Percentiles rank a stretch among this genome's conserved stretches.
Conservation (phyloP, 2,329 filamentous ascomycete species). For the Orbilia ellipsospora region DNA sequence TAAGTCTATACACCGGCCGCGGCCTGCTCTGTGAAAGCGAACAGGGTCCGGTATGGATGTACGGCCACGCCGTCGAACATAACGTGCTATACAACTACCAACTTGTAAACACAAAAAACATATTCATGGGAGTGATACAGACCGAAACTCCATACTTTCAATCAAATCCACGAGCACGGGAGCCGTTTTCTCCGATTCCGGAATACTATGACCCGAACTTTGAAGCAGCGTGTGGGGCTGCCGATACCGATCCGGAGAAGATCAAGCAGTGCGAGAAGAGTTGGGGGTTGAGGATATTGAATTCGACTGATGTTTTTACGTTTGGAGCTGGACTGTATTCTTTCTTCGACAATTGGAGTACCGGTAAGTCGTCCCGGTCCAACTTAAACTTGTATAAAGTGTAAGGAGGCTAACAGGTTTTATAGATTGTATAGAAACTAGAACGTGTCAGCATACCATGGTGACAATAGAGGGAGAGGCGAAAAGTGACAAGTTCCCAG, state of each 20-base stretch:
- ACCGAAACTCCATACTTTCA: constrained; percentile 80
- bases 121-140: constrained; percentile 86
- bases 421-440: constrained; percentile 55
- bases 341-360: constrained; percentile 60
- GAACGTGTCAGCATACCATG: constrained; percentile 54
- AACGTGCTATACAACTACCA: constrained; percentile 80
- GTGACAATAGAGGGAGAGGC: constrained; percentile 42
- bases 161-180: constrained; percentile 63
- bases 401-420: constrained; percentile 2
- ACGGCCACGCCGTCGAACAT: constrained; percentile 68
- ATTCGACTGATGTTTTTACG: constrained; percentile 59
- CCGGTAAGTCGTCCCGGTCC: constrained; percentile 22
- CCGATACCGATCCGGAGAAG: constrained; percentile 16
- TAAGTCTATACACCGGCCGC: constrained; percentile 66
- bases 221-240: constrained; percentile 14
- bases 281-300: constrained; percentile 59
- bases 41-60: constrained; percentile 67
- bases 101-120: constrained; percentile 77
- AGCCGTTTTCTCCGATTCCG: constrained; percentile 62
- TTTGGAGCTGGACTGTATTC: constrained; percentile 62
- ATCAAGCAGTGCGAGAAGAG: constrained; percentile 62
- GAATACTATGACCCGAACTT: constrained; percentile 58
- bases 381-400: neutral
- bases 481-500: constrained; percentile 20
- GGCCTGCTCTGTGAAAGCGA: constrained; percentile 65